Conservation (phyloP, 2,329 filamentous ascomycete species). For the Hysterium pulicare region DNA sequence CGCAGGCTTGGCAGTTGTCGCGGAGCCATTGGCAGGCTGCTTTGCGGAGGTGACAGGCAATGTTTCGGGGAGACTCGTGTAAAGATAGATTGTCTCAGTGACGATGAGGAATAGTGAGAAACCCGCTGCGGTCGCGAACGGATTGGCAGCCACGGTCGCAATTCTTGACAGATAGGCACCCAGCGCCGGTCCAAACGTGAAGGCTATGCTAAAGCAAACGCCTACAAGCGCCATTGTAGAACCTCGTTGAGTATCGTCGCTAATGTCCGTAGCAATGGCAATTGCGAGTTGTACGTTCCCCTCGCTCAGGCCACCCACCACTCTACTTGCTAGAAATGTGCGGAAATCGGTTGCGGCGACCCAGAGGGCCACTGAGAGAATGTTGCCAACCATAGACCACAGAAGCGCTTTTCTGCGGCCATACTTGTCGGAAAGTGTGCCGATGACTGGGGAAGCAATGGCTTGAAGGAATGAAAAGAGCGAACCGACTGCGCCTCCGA, state of each 20-base stretch:
- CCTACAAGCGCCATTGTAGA: constrained; percentile 96
- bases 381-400: constrained; percentile 89
- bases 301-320: constrained; percentile 91
- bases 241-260: constrained; percentile 76
- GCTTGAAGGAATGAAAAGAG: constrained; percentile 92
- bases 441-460: constrained; percentile 87
- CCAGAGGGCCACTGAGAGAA: constrained; percentile 90
- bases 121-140: constrained; percentile 87
- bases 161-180: constrained; percentile 82
- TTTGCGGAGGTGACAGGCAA: constrained; percentile 55
- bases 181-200: constrained; percentile 91
- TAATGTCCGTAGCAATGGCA: constrained; percentile 94
- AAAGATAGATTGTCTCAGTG: constrained; percentile 83
- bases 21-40: constrained; percentile 16
- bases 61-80: constrained; percentile 81
- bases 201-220: constrained; percentile 93
- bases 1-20: constrained; percentile 11
- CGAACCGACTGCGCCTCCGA: constrained; percentile 89
- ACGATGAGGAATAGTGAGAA: constrained; percentile 84
- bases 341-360: constrained; percentile 90
- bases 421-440: constrained; percentile 80
- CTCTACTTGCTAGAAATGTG: constrained; percentile 87
- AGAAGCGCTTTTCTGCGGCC: constrained; percentile 84
- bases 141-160: constrained; percentile 76
- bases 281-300: constrained; percentile 96